phyloP scores from a whole-genome alignment of 2,329 filamentous ascomycete species.

The Microcera coccophila region DNA sequence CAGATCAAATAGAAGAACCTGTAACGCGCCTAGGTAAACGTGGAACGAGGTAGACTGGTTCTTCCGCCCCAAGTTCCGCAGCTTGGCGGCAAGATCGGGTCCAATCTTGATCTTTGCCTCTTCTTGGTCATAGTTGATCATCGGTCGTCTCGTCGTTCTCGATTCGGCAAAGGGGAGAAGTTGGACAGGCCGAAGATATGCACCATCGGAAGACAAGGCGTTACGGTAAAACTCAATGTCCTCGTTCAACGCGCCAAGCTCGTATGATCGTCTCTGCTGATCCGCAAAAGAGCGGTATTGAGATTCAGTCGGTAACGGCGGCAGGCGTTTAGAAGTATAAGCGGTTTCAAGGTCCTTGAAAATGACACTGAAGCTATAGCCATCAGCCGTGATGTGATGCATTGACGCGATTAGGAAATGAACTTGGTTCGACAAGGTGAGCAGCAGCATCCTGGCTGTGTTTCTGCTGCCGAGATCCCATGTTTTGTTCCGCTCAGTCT shows the following conservation, averaged over 20 bases:
- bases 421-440: neutral
- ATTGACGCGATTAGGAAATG: conserved; percentile 42
- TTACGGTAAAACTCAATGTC: conserved; percentile 6
- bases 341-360: conserved; percentile 40
- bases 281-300: neutral
- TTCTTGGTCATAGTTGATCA: neutral
- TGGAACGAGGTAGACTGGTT: too few relatives aligned
- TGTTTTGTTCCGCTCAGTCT: neutral
- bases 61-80: too few relatives aligned
- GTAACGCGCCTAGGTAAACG: conserved; percentile 5
- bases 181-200: neutral
- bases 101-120: conserved; percentile 2
- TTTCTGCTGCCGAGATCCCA: neutral
- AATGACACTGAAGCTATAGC: conserved; percentile 42
- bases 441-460: neutral
- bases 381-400: conserved; percentile 52
- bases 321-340: conserved; percentile 34
- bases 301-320: neutral
- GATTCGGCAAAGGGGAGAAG: neutral
- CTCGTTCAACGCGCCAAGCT: neutral
- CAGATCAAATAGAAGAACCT: conserved; percentile 5
- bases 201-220: conserved; percentile 4
- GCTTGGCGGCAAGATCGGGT: too few relatives aligned
- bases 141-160: neutral
- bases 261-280: neutral